phyloP scores from a whole-genome alignment of 129 eudicot species.

The Ambrosia trifida region DNA sequence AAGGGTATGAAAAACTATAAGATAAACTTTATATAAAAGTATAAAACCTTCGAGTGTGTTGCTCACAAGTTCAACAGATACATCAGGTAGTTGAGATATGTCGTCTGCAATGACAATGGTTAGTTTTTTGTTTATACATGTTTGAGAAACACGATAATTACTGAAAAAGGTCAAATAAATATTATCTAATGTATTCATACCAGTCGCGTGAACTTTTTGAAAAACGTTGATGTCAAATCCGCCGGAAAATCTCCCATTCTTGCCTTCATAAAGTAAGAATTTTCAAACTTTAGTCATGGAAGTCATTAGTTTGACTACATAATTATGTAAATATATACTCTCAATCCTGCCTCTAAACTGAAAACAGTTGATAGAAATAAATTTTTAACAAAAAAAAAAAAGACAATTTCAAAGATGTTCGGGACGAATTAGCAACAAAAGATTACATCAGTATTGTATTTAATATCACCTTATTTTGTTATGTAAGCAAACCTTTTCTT shows the following conservation, averaged over 20 bases:
- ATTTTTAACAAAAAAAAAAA: not conserved
- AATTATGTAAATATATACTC: not conserved
- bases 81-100: conserved; percentile 63
- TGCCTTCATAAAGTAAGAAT: conserved; percentile 49
- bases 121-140: not conserved
- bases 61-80: conserved; percentile 60
- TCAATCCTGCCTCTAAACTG: not conserved
- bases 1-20: conserved; percentile 2
- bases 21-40: not conserved
- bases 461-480: not conserved
- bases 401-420: not conserved
- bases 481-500: too few species aligned
- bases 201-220: conserved; percentile 69
- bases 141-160: not conserved
- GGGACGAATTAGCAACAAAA: too few species aligned
- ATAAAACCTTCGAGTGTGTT: conserved; percentile 73
- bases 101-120: conserved; percentile 55
- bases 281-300: not conserved
- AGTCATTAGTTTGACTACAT: not conserved
- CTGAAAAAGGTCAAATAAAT: not conserved
- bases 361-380: not conserved
- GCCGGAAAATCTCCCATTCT: conserved; percentile 82
- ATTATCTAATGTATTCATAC: conserved; percentile 40
- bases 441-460: not conserved
- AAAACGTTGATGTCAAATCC: conserved; percentile 93